Evolutionary conservation across 345 rosid genomes (phyloP).

Genomic region (Pugionium dolabratum): DNA sequence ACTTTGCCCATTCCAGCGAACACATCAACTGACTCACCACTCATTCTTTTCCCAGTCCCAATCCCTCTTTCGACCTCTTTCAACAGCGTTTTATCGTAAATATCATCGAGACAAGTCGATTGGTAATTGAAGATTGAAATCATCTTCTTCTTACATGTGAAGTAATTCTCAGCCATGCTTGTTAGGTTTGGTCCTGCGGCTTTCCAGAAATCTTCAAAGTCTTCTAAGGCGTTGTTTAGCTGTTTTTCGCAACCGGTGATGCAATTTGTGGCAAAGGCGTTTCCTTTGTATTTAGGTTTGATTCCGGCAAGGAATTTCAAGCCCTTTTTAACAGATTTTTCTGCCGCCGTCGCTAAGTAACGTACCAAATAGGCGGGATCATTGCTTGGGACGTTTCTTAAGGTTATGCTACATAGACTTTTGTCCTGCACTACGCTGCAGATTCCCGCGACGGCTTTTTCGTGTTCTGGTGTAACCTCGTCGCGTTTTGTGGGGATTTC

Average conservation of each 20-base stretch:
- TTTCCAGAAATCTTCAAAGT: slow-evolving; percentile 43
- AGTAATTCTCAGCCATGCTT: slow-evolving; percentile 39
- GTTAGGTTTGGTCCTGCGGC: slow-evolving; percentile 34
- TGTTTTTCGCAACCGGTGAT: slow-evolving; percentile 36
- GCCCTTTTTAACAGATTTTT: slow-evolving; percentile 38
- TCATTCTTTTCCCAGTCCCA: slow-evolving; percentile 40
- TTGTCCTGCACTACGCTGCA: slow-evolving; percentile 54
- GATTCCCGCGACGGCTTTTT: slow-evolving; percentile 44
- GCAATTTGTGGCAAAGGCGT: slow-evolving; percentile 29
- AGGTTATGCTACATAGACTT: slow-evolving; percentile 50
- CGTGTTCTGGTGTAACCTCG: slow-evolving; percentile 36
- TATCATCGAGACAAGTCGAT: slow-evolving; percentile 40
- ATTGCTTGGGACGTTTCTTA: slow-evolving; percentile 42
- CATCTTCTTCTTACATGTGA: slow-evolving; percentile 40
- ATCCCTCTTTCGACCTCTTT: slow-evolving; percentile 39
- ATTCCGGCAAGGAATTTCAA: slow-evolving; percentile 40
- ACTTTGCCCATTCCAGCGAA: slow-evolving; percentile 39
- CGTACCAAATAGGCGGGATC: slow-evolving; percentile 54
- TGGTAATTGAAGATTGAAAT: slow-evolving; percentile 34
- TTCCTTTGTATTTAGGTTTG: slow-evolving; percentile 37
- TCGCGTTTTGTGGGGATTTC: slow-evolving; percentile 22
- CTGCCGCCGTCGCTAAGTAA: slow-evolving; percentile 43
- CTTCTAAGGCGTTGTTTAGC: slow-evolving; percentile 35
- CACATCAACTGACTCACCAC: slow-evolving; percentile 45
- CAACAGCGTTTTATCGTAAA: slow-evolving; percentile 35